Percentiles rank a stretch among this genome's conserved stretches.
These are phyloP conservation scores for Neonectria ditissima DNA, from an alignment of 2,329 filamentous ascomycete species.

Conservation along the genomic window DNA sequence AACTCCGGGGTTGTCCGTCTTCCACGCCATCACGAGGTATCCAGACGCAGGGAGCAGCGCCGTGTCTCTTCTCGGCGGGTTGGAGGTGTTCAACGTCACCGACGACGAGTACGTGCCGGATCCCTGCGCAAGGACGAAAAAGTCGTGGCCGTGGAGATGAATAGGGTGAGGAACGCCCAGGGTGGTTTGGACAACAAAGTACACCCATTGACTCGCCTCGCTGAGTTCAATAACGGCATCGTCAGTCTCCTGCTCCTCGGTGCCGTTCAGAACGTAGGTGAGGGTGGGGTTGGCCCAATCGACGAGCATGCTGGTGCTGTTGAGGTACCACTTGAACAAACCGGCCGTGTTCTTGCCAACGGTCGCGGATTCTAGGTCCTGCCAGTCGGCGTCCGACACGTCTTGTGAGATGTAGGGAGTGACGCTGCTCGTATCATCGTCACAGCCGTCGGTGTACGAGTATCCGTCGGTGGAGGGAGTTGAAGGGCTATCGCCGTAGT, in stretches of 20 bases:
- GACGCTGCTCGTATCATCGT: conserved; percentile 51
- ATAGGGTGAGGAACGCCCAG: conserved; percentile 49
- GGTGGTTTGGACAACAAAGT: conserved; percentile 45
- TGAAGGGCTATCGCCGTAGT: conserved; percentile 49
- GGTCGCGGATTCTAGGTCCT: conserved; percentile 43
- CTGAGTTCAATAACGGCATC: conserved; percentile 46
- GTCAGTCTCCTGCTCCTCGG: conserved; percentile 28
- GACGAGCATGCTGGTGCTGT: conserved; percentile 46
- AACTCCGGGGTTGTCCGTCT: conserved; percentile 61
- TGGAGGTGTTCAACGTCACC: conserved; percentile 40
- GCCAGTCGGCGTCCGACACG: conserved; percentile 46
- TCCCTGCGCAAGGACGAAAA: conserved; percentile 44
- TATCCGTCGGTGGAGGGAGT: conserved; percentile 26
- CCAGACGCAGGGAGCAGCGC: conserved; percentile 59
- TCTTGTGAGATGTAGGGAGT: conserved; percentile 51
- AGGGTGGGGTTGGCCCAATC: conserved; percentile 46
- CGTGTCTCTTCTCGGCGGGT: conserved; percentile 65
- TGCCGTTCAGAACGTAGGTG: conserved; percentile 31
- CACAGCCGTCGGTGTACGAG: conserved; percentile 43
- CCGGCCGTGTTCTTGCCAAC: conserved; percentile 40
- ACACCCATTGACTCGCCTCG: conserved; percentile 46
- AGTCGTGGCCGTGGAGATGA: conserved; percentile 54
- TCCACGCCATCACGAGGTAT: conserved; percentile 62
- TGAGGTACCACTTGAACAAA: conserved; percentile 59
- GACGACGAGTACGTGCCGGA: conserved; percentile 34